Conservation (phyloP, 345 rosid genomes). For the Physaria fendleri region DNA sequence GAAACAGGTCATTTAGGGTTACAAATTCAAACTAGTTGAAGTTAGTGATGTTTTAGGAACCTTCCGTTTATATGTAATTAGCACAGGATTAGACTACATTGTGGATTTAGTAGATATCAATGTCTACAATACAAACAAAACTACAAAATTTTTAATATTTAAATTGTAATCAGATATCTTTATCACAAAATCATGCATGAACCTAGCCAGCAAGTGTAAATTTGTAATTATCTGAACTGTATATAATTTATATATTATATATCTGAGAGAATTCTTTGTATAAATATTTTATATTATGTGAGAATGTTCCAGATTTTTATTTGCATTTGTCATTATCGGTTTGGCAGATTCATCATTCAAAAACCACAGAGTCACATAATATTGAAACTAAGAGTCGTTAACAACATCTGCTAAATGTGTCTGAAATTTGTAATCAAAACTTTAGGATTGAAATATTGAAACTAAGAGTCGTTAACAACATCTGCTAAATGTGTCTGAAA, state of each 20-base stretch:
- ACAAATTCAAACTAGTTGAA: conserved; percentile 17
- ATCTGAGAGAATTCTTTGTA: no score
- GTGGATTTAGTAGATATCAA: conserved; percentile 11
- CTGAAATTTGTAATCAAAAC: no score
- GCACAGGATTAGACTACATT: not conserved
- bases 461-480: not conserved
- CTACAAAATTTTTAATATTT: not conserved
- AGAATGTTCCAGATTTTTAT: not conserved
- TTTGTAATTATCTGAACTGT: conserved; percentile 17
- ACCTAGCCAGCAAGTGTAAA: conserved; percentile 12
- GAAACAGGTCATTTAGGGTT: conserved; percentile 28
- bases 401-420: not conserved
- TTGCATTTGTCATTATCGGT: not conserved
- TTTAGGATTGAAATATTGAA: no score
- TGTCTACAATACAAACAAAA: conserved; percentile 8
- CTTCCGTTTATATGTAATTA: conserved; percentile 4
- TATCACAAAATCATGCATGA: conserved; percentile 16
- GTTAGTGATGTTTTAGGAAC: conserved; percentile 15
- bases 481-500: not conserved
- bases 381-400: not conserved
- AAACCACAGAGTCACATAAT: not conserved
- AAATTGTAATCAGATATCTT: not conserved
- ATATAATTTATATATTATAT: no score
- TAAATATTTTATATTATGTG: not conserved
- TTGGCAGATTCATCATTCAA: not conserved